Percentiles rank a stretch among this genome's conserved stretches.
phyloP scores from a whole-genome alignment of 2,329 filamentous ascomycete genomes.

The Aspergillus terreus region DNA sequence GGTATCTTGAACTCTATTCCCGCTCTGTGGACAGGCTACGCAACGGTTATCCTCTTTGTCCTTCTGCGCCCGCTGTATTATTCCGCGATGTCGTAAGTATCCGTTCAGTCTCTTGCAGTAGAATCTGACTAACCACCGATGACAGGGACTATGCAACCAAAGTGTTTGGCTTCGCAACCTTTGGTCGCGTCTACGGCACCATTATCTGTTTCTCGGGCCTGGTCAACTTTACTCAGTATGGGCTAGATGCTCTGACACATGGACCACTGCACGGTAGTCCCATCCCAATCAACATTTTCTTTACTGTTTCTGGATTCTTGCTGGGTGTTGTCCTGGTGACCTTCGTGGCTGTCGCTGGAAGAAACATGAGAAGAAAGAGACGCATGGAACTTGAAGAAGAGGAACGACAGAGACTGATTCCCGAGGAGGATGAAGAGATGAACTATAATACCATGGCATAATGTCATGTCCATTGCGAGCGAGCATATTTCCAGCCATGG shows the following conservation, averaged over 20 bases:
- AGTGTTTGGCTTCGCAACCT: constrained; percentile 88
- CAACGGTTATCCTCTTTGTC: constrained; percentile 78
- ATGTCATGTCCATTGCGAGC: background rate
- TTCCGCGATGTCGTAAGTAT: constrained; percentile 68
- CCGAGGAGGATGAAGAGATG: constrained; percentile 19
- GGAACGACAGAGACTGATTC: constrained; percentile 24
- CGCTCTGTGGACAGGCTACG: constrained; percentile 60
- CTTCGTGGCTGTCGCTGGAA: constrained; percentile 52
- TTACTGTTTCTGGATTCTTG: constrained; percentile 60
- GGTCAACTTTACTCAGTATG: constrained; percentile 78
- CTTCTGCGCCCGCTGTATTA: constrained; percentile 87
- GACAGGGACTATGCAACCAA: constrained; percentile 78
- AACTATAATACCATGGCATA: background rate
- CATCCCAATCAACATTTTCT: constrained; percentile 68
- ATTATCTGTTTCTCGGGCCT: constrained; percentile 83
- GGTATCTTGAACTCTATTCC: constrained; percentile 74
- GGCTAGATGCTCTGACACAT: constrained; percentile 74
- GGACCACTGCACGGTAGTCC: constrained; percentile 68
- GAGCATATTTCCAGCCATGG: background rate
- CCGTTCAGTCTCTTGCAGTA: background rate
- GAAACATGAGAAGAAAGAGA: constrained; percentile 11
- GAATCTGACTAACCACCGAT: background rate
- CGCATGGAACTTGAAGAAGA: constrained; percentile 15
- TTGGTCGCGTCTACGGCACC: constrained; percentile 85
- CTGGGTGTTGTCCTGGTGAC: constrained; percentile 64